Evolutionary conservation across 495 filamentous ascomycete genomes (phyloP).

Genomic region (Penicillium verhagenii): DNA sequence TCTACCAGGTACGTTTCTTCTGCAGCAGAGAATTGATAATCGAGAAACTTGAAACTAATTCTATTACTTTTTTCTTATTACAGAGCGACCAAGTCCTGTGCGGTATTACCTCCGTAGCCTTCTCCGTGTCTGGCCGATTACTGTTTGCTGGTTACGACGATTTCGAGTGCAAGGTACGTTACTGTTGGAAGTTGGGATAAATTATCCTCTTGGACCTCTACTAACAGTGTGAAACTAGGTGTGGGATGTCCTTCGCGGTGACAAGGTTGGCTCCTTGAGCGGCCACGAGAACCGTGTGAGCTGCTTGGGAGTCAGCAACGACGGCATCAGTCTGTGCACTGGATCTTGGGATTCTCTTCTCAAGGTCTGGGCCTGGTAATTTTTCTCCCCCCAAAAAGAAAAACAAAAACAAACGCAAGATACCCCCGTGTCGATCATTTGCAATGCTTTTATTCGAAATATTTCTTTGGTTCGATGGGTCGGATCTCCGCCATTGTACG

Average conservation of each 20-base stretch:
- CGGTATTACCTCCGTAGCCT: constrained; percentile 97
- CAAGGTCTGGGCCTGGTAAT: constrained; percentile 82
- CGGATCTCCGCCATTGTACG: constrained; percentile 45
- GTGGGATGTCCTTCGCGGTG: constrained; percentile 95
- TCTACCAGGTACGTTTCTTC: constrained; percentile 71
- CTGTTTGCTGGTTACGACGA: constrained; percentile 98
- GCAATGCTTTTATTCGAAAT: constrained; percentile 42
- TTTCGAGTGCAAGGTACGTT: constrained; percentile 96
- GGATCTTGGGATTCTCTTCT: constrained; percentile 98
- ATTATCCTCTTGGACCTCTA: background rate
- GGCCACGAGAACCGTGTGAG: constrained; percentile 99
- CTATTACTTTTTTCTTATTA: constrained; percentile 8
- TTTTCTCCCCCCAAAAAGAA: constrained; percentile 16
- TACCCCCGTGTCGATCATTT: constrained; percentile 48
- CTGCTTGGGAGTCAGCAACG: constrained; percentile 97
- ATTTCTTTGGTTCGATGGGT: constrained; percentile 36
- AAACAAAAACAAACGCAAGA: constrained; percentile 38
- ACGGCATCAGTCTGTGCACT: constrained; percentile 98
- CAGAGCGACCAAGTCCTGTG: constrained; percentile 97
- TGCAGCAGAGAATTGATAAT: background rate
- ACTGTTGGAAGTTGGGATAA: background rate
- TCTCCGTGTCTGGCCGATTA: constrained; percentile 93
- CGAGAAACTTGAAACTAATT: constrained; percentile 10
- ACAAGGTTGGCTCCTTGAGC: constrained; percentile 93
- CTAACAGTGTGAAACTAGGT: constrained; percentile 57